Percentiles rank a stretch among this genome's conserved stretches.
Evolutionary conservation across 2,329 filamentous ascomycete genomes (phyloP).

Genomic region (Biscogniauxia mediterranea): DNA sequence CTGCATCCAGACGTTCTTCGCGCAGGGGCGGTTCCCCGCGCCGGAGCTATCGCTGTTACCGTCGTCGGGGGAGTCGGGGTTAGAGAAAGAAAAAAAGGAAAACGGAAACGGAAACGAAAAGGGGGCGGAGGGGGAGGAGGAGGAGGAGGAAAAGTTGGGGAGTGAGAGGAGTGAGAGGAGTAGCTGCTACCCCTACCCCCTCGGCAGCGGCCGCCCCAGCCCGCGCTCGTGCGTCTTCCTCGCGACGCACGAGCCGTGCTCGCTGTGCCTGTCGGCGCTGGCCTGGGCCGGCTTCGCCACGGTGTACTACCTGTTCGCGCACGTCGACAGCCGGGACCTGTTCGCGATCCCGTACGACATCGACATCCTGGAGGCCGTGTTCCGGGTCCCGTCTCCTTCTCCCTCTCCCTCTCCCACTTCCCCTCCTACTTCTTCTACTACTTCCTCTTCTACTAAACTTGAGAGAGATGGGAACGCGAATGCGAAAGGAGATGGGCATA

Average conservation of each 20-base stretch:
- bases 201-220: slow-evolving; percentile 31
- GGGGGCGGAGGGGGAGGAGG: too few species aligned
- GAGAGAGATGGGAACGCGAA: slow-evolving; percentile 36
- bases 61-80: not conserved
- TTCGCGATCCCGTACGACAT: slow-evolving; percentile 58
- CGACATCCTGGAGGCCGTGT: slow-evolving; percentile 55
- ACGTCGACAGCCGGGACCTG: slow-evolving; percentile 55
- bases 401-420: slow-evolving; percentile 2
- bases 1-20: slow-evolving; percentile 59
- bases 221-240: slow-evolving; percentile 55
- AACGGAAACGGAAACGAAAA: too few species aligned
- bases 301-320: slow-evolving; percentile 58
- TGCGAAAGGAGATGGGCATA: slow-evolving; percentile 34
- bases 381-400: slow-evolving; percentile 41
- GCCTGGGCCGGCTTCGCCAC: slow-evolving; percentile 57
- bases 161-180: too few species aligned
- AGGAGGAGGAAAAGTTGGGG: too few species aligned
- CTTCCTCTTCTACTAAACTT: too few species aligned
- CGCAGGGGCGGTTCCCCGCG: slow-evolving; percentile 29
- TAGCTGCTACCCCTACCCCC: too few species aligned
- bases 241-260: slow-evolving; percentile 59
- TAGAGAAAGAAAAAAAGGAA: too few species aligned
- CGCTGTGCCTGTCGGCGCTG: slow-evolving; percentile 56
- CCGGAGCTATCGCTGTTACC: not conserved
- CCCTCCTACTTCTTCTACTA: slow-evolving; percentile 10